Conservation (phyloP, 2,329 filamentous ascomycete genomes). For the Talaromyces sp. region DNA sequence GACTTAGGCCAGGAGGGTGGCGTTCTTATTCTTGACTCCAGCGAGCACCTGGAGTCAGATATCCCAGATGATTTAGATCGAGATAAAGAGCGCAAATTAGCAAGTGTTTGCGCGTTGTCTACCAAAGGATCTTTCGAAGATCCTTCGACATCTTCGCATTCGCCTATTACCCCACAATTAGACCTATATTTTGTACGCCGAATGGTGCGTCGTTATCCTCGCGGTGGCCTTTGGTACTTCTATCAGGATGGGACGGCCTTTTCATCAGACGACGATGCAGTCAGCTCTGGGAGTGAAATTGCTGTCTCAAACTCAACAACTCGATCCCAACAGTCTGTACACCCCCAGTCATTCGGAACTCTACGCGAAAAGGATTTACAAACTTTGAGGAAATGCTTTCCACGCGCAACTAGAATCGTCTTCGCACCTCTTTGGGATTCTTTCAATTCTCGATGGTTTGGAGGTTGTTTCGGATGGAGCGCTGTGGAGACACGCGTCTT, state of each 20-base stretch:
- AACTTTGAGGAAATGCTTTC: slow-evolving; percentile 15
- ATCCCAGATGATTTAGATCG: background rate
- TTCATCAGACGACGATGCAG: slow-evolving; percentile 19
- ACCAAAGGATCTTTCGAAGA: background rate
- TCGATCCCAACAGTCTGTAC: background rate
- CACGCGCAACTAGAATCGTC: slow-evolving; percentile 32
- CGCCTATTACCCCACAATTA: background rate
- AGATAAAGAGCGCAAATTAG: background rate
- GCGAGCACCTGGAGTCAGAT: background rate
- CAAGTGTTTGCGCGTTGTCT: background rate
- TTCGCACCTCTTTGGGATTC: slow-evolving; percentile 47
- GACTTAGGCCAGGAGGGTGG: slow-evolving; percentile 40
- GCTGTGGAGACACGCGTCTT: slow-evolving; percentile 26
- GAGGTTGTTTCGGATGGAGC: slow-evolving; percentile 37
- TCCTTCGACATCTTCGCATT: background rate
- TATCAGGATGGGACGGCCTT: slow-evolving; percentile 19
- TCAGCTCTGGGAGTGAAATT: background rate
- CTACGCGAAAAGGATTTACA: background rate
- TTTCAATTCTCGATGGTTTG: slow-evolving; percentile 38
- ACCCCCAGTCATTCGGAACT: background rate
- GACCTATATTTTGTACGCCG: slow-evolving; percentile 13
- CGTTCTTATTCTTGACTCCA: slow-evolving; percentile 35
- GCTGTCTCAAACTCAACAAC: background rate
- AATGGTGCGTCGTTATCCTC: slow-evolving; percentile 17
- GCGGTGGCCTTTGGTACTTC: slow-evolving; percentile 20